Base-by-base conservation (phyloP, 2,329 filamentous ascomycete genomes). In the Fusarium clavum region DNA sequence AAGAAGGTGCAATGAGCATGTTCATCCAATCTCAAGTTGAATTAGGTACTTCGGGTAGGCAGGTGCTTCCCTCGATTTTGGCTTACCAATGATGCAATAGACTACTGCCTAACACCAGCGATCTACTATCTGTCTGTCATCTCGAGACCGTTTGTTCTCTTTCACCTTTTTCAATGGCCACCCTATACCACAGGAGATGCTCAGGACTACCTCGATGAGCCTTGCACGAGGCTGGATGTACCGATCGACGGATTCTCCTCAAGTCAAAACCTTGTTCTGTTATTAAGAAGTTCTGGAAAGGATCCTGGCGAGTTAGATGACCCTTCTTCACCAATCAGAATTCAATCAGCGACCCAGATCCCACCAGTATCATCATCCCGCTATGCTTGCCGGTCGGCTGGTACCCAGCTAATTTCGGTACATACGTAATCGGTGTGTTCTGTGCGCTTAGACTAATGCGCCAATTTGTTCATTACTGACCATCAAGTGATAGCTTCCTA, bases 181-280 rank as follows among this genome's bases (percentile, higher is more conserved):
- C 27, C 51, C 29, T 44, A 38, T 43, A 38, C n/a, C 20, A 47
- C 10, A 45, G 34, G 34, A 11, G 18, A 43, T 38, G 24, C 34
- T 34, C 29, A 24, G 30, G 32, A 32, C 25, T 30, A 53, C 54
- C 57, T 53, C 56, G 61, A 53, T 65, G 29, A 70, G 58, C 63
- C 45, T 57, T 61, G 63, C 67, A 56, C n/a, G n/a, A 43, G 34
- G 45, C 61, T 72, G 59, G 52, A 64, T 55, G 61, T 16, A 46
- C 55, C 55, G 73, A 76, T 76, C 73, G 73, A 74, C 73, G 58
- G 72, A 70, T 74, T 70, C 64, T 69, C 66, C 61, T 72, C 67
- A 73, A 66, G 62, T 64, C 61, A 61, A 69, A 73, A 71, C 73
- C 72, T 68, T 73, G 72, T 69, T 66, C 62, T 67, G 57, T 51